Evolutionary conservation across 192 early-diverging fungal species (phyloP).

Genomic region (Phlyctochytrium arcticum): DNA sequence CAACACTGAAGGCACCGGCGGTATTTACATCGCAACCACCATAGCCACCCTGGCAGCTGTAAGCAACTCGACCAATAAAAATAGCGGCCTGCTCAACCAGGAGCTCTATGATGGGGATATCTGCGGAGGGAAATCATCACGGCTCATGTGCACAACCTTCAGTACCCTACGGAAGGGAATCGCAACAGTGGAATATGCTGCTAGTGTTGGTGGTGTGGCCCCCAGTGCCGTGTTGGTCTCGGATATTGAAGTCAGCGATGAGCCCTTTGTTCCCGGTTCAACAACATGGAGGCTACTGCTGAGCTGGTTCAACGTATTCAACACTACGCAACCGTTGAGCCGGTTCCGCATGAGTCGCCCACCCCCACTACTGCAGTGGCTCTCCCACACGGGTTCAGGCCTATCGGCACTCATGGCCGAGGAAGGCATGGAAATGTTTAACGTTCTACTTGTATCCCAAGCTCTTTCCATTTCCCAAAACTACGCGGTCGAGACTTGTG

Average conservation of each 20-base stretch:
- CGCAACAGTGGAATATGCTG: background rate
- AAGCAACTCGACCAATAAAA: too few species aligned
- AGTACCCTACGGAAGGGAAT: background rate
- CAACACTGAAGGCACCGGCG: background rate
- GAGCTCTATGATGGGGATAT: constrained; percentile 3
- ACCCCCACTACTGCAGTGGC: background rate
- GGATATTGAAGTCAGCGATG: background rate
- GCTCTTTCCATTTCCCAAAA: background rate
- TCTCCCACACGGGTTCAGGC: background rate
- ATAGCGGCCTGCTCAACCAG: background rate
- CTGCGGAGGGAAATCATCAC: background rate
- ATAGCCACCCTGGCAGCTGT: background rate
- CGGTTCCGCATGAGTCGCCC: background rate
- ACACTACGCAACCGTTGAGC: background rate
- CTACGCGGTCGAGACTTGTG: background rate
- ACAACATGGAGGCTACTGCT: too few species aligned
- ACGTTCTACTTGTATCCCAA: background rate
- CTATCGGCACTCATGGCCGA: background rate
- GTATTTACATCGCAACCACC: background rate
- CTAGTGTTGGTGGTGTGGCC: background rate
- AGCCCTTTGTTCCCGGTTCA: background rate
- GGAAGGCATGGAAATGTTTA: background rate
- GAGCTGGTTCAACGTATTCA: background rate
- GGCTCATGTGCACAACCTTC: background rate
- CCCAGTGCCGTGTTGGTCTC: background rate